These are phyloP conservation scores for Cunninghamia lanceolata DNA, from an alignment of 75 land plant genomes.

Conservation along the genomic window DNA sequence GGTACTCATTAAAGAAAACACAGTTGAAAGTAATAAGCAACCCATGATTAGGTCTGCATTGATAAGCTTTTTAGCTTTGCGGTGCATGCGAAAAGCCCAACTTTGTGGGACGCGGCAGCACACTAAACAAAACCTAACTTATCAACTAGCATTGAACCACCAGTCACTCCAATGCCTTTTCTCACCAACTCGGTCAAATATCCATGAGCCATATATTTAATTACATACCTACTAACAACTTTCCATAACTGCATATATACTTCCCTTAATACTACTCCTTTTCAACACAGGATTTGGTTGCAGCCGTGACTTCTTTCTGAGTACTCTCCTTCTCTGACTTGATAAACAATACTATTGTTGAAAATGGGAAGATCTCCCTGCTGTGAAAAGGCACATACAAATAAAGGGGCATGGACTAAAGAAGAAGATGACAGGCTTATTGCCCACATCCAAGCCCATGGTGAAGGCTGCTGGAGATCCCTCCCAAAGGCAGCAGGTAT, in stretches of 20 bases:
- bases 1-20: no score
- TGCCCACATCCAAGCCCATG: constrained; percentile 27
- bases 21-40: neutral
- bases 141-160: neutral
- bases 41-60: neutral
- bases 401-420: constrained; percentile 32
- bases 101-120: no score
- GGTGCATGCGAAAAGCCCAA: no score
- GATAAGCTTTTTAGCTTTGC: no score
- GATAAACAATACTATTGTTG: neutral
- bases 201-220: neutral
- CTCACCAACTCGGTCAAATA: neutral
- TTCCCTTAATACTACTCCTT: neutral
- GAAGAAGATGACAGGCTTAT: constrained; percentile 24
- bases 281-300: neutral
- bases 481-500: constrained; percentile 30
- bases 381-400: constrained; percentile 33
- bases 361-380: constrained; percentile 32
- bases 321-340: neutral
- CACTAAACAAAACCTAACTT: neutral
- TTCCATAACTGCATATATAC: neutral
- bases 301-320: neutral
- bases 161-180: neutral
- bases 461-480: constrained; percentile 33
- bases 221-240: neutral